phyloP scores from a whole-genome alignment of 176 grass and related monocot genomes.

The Musa beccarii region DNA sequence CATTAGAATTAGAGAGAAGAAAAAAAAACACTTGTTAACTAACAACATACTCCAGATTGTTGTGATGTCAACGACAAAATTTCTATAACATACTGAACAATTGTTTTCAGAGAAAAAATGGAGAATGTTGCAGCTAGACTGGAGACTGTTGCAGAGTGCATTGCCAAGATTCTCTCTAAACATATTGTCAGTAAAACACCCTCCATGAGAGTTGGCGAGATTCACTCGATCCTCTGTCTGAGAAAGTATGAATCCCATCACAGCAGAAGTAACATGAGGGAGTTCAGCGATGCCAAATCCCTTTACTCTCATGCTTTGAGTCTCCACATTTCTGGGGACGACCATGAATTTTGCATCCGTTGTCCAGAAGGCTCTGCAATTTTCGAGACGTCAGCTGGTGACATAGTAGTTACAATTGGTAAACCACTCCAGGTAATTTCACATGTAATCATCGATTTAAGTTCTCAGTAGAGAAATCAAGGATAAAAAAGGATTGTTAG shows the following conservation, averaged over 20 bases:
- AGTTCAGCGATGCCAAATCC: constrained; percentile 28
- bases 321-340: constrained; percentile 36
- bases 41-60: background rate
- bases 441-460: background rate
- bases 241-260: constrained; percentile 40
- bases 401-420: constrained; percentile 55
- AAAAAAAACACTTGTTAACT: background rate
- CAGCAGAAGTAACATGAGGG: constrained; percentile 23
- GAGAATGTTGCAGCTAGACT: constrained; percentile 42
- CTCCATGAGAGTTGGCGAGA: constrained; percentile 12
- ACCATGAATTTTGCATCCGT: constrained; percentile 54
- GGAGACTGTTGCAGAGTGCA: constrained; percentile 39
- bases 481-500: background rate
- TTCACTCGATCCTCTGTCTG: constrained; percentile 45
- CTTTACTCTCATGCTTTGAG: constrained; percentile 43
- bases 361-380: constrained; percentile 38
- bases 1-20: background rate
- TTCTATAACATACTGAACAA: background rate
- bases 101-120: constrained; percentile 56
- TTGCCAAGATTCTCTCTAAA: constrained; percentile 37
- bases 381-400: constrained; percentile 43
- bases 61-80: background rate
- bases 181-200: constrained; percentile 22
- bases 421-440: constrained; percentile 61
- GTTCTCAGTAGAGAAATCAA: background rate